Base-by-base conservation (phyloP, 1,284 basidiomycete genomes). In the Ceratobasidium sp. region DNA sequence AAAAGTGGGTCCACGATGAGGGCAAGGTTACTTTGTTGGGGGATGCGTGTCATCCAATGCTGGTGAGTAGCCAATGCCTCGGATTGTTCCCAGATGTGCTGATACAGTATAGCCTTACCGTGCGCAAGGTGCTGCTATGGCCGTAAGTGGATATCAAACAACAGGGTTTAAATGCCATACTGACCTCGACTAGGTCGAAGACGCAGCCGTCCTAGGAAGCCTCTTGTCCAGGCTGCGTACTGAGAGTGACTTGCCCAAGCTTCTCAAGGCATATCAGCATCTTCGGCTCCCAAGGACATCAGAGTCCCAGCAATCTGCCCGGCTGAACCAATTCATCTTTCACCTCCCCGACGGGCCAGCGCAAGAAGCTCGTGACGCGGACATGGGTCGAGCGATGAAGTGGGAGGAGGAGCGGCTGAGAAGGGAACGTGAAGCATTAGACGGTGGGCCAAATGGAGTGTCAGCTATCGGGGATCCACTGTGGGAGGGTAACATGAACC, bases 1-100 rank as follows among this genome's bases (percentile, higher is more conserved):
- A 89, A 54, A 85, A 89, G 29, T 91, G 90, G 90, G 86, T 88
- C 0, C 87, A 90, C 78, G 80, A 84, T 0, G 83, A 83, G 44
- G 81, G 82, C 1, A 83, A 83, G 77, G 81, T 86, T 68, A 84
- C 88, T 2, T 81, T 88, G 6, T 80, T 89, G 46, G 88, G 88
- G 49, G 87, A 88, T 77, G 85, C 87, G 0, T 87, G 87, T 4
- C 87, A 88, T 79, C 85, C 87, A 0, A 83, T 86, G 68, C 82
- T 84, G 62, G 85, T 84, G 29, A 34, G 67, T 29, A 17, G 2
- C 9, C 40, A 11, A 8, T 9, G 19, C 34, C 32, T 19, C 13
- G 15, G 71, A 54, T 32, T 64, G 40, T 25, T 22, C 29, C 49
- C 37, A 46, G 32, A 67, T 44, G 66, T 43, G n/a, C 51, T 68